These are phyloP conservation scores for Melanopsichium pennsylvanicum DNA, from an alignment of 1,284 basidiomycete species.

Conservation along the genomic window DNA sequence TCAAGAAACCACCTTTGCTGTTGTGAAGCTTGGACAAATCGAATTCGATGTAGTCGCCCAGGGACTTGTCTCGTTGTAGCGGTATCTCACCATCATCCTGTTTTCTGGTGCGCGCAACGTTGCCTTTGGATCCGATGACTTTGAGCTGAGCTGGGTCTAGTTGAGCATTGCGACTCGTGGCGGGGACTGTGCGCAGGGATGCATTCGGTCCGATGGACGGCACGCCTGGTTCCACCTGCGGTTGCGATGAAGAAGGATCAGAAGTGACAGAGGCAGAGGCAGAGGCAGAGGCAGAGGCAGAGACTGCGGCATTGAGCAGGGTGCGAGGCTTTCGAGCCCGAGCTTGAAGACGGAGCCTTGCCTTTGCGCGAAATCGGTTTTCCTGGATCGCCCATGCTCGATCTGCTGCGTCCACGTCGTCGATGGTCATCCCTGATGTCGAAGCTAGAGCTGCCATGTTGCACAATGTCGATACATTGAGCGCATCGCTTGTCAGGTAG, in stretches of 20 bases:
- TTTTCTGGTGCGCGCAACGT: conserved; percentile 26
- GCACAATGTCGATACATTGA: no score
- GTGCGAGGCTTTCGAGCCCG: conserved; percentile 23
- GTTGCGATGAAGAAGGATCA: no score
- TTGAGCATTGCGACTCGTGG: conserved; percentile 49
- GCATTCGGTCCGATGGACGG: conserved; percentile 48
- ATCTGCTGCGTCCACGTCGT: conserved; percentile 33
- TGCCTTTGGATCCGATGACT: conserved; percentile 36
- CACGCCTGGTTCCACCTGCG: not conserved
- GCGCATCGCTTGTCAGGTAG: no score
- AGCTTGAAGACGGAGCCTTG: conserved; percentile 30
- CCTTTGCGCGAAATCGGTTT: conserved; percentile 32
- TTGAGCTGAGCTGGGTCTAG: conserved; percentile 24
- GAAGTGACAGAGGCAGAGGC: not conserved
- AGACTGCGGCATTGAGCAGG: conserved; percentile 5
- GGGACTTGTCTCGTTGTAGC: conserved; percentile 54
- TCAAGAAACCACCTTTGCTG: conserved; percentile 63
- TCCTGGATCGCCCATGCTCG: conserved; percentile 41
- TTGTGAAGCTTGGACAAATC: conserved; percentile 63
- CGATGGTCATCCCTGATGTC: conserved; percentile 7
- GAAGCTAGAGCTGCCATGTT: conserved; percentile 25
- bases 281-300: conserved; percentile 4
- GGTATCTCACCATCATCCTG: conserved; percentile 39
- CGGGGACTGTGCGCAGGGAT: conserved; percentile 29
- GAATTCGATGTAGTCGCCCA: conserved; percentile 65